A percentile compares a stretch with the other conserved stretches of the same genome.
phyloP scores from a whole-genome alignment of 2,329 filamentous ascomycete species.

The Coniochaeta hoffmannii region DNA sequence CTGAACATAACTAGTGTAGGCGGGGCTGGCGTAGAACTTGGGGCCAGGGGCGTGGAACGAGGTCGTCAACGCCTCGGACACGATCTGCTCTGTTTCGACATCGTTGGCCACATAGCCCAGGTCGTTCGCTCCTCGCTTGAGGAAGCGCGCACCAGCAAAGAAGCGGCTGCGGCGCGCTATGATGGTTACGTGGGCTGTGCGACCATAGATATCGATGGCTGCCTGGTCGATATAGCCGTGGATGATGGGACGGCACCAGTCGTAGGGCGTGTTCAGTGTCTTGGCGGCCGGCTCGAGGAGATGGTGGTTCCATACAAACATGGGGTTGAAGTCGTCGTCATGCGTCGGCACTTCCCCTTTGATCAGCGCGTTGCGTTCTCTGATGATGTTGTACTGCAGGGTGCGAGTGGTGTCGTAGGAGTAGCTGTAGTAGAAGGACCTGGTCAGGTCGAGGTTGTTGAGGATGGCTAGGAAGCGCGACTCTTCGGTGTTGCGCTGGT shows the following conservation, averaged over 20 bases:
- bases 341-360: constrained; percentile 53
- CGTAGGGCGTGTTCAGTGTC: constrained; percentile 71
- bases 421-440: constrained; percentile 97
- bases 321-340: constrained; percentile 69
- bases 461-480: constrained; percentile 82
- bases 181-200: constrained; percentile 84
- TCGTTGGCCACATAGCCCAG: constrained; percentile 95
- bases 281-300: constrained; percentile 68
- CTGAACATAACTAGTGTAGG: constrained; percentile 94
- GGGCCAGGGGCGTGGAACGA: constrained; percentile 91
- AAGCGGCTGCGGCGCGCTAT: constrained; percentile 87
- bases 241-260: constrained; percentile 94
- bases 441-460: constrained; percentile 81
- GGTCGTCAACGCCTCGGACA: constrained; percentile 88
- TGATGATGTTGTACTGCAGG: constrained; percentile 83
- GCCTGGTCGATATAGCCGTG: constrained; percentile 96
- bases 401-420: constrained; percentile 94
- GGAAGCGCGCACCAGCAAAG: constrained; percentile 88
- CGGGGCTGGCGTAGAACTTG: constrained; percentile 76
- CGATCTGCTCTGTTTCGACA: constrained; percentile 97
- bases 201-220: constrained; percentile 76
- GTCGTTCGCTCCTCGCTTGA: constrained; percentile 94
- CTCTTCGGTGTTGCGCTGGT: constrained; percentile 77
- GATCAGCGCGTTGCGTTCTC: constrained; percentile 65
- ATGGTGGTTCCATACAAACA: constrained; percentile 98